Evolutionary conservation across 345 rosid genomes (phyloP).

Genomic region (Combretum micranthum): DNA sequence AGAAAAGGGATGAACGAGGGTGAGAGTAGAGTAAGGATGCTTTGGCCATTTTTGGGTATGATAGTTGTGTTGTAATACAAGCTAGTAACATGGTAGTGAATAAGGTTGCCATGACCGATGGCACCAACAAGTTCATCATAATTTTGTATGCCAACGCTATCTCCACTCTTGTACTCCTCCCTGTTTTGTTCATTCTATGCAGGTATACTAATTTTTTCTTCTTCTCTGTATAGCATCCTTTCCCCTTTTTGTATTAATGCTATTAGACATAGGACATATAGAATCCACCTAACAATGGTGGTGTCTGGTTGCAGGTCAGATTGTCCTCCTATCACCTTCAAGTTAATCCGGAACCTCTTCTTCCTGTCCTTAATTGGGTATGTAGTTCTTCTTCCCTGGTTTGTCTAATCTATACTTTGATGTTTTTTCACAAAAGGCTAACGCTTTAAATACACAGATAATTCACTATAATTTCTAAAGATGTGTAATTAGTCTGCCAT

Average conservation of each 20-base stretch:
- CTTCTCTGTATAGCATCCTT: neutral
- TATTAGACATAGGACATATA: too few relatives aligned
- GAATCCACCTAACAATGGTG: neutral
- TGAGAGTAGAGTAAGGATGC: neutral
- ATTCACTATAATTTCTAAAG: too few relatives aligned
- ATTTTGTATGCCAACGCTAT: conserved; percentile 34
- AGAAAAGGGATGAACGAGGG: neutral
- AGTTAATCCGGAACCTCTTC: conserved; percentile 28
- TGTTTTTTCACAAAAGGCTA: too few relatives aligned
- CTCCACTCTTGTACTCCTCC: conserved; percentile 35
- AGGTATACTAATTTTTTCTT: conserved; percentile 20
- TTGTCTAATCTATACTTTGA: too few relatives aligned
- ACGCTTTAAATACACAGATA: too few relatives aligned
- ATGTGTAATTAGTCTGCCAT: too few relatives aligned
- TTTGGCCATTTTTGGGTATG: conserved; percentile 32
- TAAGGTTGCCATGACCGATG: conserved; percentile 41
- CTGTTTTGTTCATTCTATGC: conserved; percentile 32
- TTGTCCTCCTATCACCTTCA: conserved; percentile 17
- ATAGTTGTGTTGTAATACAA: conserved; percentile 27
- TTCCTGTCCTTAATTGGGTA: conserved; percentile 42
- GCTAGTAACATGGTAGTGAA: conserved; percentile 20
- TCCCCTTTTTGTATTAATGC: neutral
- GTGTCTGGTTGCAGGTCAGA: neutral
- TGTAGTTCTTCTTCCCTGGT: too few relatives aligned
- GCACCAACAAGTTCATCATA: conserved; percentile 36